Percentiles rank a stretch among this genome's conserved stretches.
Evolutionary conservation across 2,329 filamentous ascomycete genomes (phyloP).

Genomic region (Colletotrichum filicis): DNA sequence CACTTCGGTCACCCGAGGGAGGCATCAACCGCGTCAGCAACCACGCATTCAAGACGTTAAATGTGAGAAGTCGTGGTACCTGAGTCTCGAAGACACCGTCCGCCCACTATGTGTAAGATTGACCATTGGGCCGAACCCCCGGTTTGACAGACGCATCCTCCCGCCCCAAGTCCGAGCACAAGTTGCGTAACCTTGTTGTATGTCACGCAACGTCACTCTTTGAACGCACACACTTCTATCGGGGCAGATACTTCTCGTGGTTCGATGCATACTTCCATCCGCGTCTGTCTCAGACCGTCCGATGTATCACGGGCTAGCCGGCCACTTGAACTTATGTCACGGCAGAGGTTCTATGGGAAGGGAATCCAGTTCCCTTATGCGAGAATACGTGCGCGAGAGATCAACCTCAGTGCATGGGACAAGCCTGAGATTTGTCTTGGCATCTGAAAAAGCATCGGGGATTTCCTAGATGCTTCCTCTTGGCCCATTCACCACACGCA

Average conservation of each 20-base stretch:
- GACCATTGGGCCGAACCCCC: slow-evolving; percentile 10
- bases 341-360: neutral
- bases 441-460: neutral
- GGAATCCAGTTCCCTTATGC: neutral
- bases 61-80: neutral
- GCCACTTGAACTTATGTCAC: neutral
- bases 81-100: neutral
- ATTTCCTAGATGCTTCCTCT: neutral
- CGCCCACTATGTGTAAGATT: neutral
- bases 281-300: slow-evolving; percentile 12
- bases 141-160: neutral
- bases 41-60: neutral
- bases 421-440: neutral
- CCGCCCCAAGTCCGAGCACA: neutral
- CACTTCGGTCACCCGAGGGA: neutral
- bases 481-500: neutral
- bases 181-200: neutral
- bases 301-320: neutral
- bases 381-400: neutral
- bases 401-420: neutral
- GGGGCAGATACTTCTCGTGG: neutral
- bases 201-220: neutral
- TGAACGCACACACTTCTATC: neutral
- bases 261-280: neutral
- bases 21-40: neutral